Evolutionary conservation across 306 rosid species (phyloP).

Genomic region (Vigna radiata): DNA sequence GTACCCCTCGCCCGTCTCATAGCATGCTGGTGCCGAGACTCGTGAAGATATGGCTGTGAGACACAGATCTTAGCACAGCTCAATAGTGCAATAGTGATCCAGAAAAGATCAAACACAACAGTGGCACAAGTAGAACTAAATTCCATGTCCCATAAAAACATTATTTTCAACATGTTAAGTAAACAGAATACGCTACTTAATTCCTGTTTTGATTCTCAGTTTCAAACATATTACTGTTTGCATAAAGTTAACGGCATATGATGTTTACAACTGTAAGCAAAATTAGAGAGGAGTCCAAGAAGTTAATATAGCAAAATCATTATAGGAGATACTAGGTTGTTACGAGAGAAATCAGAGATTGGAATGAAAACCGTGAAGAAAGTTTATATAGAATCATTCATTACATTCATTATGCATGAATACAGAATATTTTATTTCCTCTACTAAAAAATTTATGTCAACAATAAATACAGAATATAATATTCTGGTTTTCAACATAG

Average conservation of each 20-base stretch:
- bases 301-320: not conserved
- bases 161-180: not conserved
- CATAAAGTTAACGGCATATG: not conserved
- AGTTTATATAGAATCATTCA: too few species aligned
- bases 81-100: not conserved
- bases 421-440: too few species aligned
- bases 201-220: constrained; percentile 10
- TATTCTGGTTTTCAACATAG: too few species aligned
- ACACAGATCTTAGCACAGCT: constrained; percentile 44
- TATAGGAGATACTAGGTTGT: not conserved
- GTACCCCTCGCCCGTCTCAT: constrained; percentile 92
- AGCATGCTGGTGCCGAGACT: constrained; percentile 98
- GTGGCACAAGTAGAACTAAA: not conserved
- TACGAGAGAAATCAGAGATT: too few species aligned
- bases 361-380: too few species aligned
- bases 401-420: too few species aligned
- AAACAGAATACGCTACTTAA: constrained; percentile 4
- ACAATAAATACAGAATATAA: too few species aligned
- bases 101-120: constrained; percentile 9
- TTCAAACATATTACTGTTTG: not conserved
- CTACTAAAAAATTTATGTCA: too few species aligned
- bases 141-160: not conserved
- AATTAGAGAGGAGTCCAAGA: not conserved
- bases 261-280: not conserved
- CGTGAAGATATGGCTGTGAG: constrained; percentile 94